phyloP scores from a whole-genome alignment of 1,139 yeast species.

The Taphrina deformans region DNA sequence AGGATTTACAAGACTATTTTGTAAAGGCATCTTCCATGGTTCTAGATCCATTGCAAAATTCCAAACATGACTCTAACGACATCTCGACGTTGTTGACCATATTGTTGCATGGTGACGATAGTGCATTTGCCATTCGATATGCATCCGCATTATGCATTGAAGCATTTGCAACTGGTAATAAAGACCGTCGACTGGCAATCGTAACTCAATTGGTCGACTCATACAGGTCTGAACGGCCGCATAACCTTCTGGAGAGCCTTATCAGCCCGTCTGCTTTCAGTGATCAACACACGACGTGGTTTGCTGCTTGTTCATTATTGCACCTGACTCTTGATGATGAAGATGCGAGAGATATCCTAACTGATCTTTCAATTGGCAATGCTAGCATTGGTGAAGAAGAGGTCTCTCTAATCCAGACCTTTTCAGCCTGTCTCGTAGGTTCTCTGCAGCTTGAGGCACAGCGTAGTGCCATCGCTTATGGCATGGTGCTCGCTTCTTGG shows the following conservation, averaged over 20 bases:
- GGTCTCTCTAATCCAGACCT: conserved; percentile 71
- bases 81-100: conserved; percentile 21
- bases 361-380: conserved; percentile 62
- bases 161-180: conserved; percentile 61
- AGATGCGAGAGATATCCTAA: conserved; percentile 55
- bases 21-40: conserved; percentile 16
- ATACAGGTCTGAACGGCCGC: conserved; percentile 42
- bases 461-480: conserved; percentile 53
- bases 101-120: conserved; percentile 21
- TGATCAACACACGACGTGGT: conserved; percentile 88
- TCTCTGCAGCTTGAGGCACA: conserved; percentile 48
- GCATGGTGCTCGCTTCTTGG: conserved; percentile 75
- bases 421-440: conserved; percentile 72
- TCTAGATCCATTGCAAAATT: background rate
- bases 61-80: conserved; percentile 1
- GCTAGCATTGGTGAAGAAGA: conserved; percentile 71
- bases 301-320: conserved; percentile 68
- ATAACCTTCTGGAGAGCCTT: conserved; percentile 35
- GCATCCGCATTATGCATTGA: conserved; percentile 32
- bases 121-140: conserved; percentile 25
- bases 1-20: conserved; percentile 19
- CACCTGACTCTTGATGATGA: conserved; percentile 59
- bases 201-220: conserved; percentile 62
- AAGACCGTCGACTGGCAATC: conserved; percentile 60
- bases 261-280: conserved; percentile 56